These are phyloP conservation scores for Gnetum montanum DNA, from an alignment of 75 land plant species.

Conservation along the genomic window DNA sequence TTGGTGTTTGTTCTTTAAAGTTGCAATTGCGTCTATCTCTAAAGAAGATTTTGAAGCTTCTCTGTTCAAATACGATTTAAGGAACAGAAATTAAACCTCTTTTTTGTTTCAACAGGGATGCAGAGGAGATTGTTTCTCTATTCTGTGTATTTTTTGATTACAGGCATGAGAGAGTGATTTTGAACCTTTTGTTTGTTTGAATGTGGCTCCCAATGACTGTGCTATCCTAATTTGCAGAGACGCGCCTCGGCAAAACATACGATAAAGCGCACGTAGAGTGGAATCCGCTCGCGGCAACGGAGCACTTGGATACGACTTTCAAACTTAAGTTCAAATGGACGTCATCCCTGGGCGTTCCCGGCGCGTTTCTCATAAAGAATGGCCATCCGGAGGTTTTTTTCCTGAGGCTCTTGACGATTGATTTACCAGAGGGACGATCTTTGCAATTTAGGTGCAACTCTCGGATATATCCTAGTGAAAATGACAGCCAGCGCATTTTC, in stretches of 20 bases:
- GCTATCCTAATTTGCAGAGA: no score
- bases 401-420: slow-evolving; percentile 15
- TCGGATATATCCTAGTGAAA: slow-evolving; percentile 5
- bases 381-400: slow-evolving; percentile 16
- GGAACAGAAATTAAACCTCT: no score
- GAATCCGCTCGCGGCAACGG: not conserved
- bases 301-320: not conserved
- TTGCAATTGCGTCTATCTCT: no score
- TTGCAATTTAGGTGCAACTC: slow-evolving; percentile 13
- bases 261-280: not conserved
- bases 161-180: no score
- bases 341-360: slow-evolving; percentile 20
- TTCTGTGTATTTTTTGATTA: no score
- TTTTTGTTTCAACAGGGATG: no score
- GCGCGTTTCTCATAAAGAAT: slow-evolving; percentile 26
- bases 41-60: no score
- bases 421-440: not conserved
- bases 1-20: no score
- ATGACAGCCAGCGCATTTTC: slow-evolving; percentile 9
- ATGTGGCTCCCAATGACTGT: no score
- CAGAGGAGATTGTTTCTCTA: no score
- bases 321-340: not conserved
- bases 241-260: slow-evolving; percentile 7
- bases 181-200: no score
- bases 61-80: no score